phyloP scores from a whole-genome alignment of 441 rosid species.

The Pelargonium australe region DNA sequence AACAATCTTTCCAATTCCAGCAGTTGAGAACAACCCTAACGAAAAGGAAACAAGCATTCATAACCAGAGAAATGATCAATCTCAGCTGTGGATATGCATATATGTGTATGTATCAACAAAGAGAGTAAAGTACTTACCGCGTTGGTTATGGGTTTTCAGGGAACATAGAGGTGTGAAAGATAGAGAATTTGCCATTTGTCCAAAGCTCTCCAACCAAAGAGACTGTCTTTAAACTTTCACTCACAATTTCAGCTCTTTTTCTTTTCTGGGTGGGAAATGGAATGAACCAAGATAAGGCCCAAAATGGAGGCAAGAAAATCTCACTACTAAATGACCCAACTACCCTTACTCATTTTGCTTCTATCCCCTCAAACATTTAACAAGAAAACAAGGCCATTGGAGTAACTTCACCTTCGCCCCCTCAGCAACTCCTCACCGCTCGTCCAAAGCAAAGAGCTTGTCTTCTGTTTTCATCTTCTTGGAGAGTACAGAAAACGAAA shows the following conservation, averaged over 20 bases:
- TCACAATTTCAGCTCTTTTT: not conserved
- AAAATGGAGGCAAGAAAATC: not conserved
- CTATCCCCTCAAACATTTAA: not conserved
- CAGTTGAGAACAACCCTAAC: constrained; percentile 31
- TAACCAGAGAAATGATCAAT: not conserved
- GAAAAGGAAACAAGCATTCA: not conserved
- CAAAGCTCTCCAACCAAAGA: not conserved
- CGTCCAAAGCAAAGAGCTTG: not conserved
- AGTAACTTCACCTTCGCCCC: constrained; percentile 19
- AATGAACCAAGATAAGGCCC: constrained; percentile 1
- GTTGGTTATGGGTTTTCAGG: constrained; percentile 32
- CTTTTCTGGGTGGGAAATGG: constrained; percentile 2
- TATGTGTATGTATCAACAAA: constrained; percentile 4
- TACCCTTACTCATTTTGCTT: not conserved
- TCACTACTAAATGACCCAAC: not conserved
- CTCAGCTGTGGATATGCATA: not conserved
- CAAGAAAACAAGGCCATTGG: constrained; percentile 14
- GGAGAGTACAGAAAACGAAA: constrained; percentile 19
- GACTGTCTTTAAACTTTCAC: not conserved
- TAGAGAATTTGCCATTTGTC: constrained; percentile 47
- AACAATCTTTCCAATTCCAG: constrained; percentile 34
- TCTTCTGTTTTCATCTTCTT: not conserved
- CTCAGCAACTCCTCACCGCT: not conserved
- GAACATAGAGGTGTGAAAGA: constrained; percentile 43
- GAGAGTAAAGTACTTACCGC: constrained; percentile 28